Evolutionary conservation across 2,329 filamentous ascomycete genomes (phyloP), one percentile per base, ranked within the genome.

Genomic region (Dothideomycetidae sp.): DNA sequence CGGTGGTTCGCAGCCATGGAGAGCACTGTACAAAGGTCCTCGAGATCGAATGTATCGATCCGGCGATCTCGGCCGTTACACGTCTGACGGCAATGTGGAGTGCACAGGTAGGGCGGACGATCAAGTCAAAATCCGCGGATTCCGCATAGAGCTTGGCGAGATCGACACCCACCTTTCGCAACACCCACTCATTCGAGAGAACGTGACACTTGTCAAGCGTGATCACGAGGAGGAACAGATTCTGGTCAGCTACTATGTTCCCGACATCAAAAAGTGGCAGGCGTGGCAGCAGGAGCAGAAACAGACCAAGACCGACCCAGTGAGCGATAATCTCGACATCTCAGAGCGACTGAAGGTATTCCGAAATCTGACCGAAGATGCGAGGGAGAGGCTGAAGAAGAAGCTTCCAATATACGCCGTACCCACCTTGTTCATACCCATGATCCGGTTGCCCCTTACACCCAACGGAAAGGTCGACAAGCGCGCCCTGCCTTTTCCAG

Each of bases 111-210:
- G 90, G 41, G 76, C 75, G 15, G 88, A 96, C 52, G 72, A 79
- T 47, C 88, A 96, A 55, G 82, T 94, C 63, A 98, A 96, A 66
- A 88, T 96, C 46, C 79, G 90, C 42, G 88, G 88, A 1, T 96
- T 94, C 68, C 72, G 88, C 43, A 93, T 98, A 48, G 90, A 98
- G 61, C 75, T 96, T 31, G 80, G 79, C 45, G 90, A 96, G 48
- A 94, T 96, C 47, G 86, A 96, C 57, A 80, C 69, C 29, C 78
- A 93, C 55, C 63, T 94, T 32, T 80, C 75, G 37, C 70, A 75
- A 31, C 73, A 82, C 58, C 75, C 73, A 1, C 61, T 92, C 15
- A 72, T 96, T 15, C 71, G 83, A 29, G 88, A 96, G 47, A 84
- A 81, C 58, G 77, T 83, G 47, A 96, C 88, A 0, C 63, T 96